These are phyloP conservation scores for Podospora didyma DNA, from an alignment of 495 filamentous ascomycete genomes.

Conservation along the genomic window DNA sequence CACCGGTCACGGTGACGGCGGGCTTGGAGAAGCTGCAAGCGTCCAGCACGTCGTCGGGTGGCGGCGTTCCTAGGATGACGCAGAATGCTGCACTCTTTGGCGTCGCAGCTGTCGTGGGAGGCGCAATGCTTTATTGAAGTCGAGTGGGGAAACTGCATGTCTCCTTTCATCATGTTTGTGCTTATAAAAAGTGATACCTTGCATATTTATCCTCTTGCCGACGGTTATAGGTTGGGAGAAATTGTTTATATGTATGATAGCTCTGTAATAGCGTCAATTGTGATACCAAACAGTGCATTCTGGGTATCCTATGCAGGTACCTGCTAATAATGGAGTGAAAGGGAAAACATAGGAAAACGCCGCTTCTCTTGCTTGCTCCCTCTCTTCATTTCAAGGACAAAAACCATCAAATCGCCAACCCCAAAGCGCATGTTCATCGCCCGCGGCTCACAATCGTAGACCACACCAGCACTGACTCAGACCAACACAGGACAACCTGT, in stretches of 20 bases:
- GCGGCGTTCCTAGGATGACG: constrained; percentile 32
- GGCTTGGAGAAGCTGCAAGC: constrained; percentile 7
- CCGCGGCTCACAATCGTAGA: too few species aligned
- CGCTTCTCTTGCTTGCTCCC: too few species aligned
- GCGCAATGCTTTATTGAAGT: constrained; percentile 2
- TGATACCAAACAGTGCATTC: too few species aligned
- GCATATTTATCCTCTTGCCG: neutral
- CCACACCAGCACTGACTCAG: neutral
- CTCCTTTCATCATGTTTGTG: neutral
- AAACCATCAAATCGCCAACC: too few species aligned
- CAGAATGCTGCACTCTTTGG: constrained; percentile 26
- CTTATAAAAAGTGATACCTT: neutral
- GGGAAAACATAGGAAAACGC: too few species aligned
- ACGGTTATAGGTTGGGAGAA: too few species aligned
- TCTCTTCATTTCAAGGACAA: too few species aligned
- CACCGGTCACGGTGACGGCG: constrained; percentile 1
- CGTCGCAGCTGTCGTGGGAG: constrained; percentile 24
- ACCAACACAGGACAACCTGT: neutral
- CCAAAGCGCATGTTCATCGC: too few species aligned
- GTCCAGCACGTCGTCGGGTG: constrained; percentile 27
- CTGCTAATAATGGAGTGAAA: too few species aligned
- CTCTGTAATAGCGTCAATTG: too few species aligned
- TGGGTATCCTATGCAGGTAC: too few species aligned
- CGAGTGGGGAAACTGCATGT: neutral
- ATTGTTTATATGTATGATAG: too few species aligned